These are phyloP conservation scores for Trametes polyzona DNA, from an alignment of 1,284 basidiomycete genomes.

Conservation along the genomic window DNA sequence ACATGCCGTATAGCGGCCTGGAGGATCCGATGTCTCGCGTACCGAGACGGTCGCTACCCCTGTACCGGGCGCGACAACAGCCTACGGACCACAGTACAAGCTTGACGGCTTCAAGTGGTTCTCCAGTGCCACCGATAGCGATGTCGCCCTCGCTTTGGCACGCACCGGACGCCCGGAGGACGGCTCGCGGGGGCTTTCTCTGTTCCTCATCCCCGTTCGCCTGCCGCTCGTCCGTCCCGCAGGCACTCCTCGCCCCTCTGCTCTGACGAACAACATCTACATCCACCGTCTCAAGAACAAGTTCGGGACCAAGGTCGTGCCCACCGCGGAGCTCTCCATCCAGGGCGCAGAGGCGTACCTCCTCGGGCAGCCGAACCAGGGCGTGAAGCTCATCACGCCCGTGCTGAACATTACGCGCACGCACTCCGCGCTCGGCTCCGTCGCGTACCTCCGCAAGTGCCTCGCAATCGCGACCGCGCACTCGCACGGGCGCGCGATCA, in stretches of 20 bases:
- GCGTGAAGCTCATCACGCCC: conserved; percentile 70
- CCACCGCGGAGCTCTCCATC: conserved; percentile 78
- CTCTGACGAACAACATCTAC: conserved; percentile 69
- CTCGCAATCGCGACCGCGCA: conserved; percentile 68
- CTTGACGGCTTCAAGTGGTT: conserved; percentile 85
- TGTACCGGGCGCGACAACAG: conserved; percentile 34
- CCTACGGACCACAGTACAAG: conserved; percentile 55
- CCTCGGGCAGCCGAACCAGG: conserved; percentile 64
- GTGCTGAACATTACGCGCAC: conserved; percentile 80
- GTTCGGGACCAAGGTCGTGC: conserved; percentile 76
- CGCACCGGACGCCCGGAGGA: conserved; percentile 57
- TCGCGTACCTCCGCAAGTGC: conserved; percentile 64
- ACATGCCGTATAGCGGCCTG: conserved; percentile 54
- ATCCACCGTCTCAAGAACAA: conserved; percentile 82
- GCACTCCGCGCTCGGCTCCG: conserved; percentile 64
- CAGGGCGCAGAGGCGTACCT: conserved; percentile 66
- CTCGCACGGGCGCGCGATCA: conserved; percentile 58
- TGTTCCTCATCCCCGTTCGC: conserved; percentile 72
- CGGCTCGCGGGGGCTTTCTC: conserved; percentile 68
- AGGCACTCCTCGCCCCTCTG: conserved; percentile 43
- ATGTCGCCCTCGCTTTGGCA: conserved; percentile 73
- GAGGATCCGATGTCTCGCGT: conserved; percentile 77
- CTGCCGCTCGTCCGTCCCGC: conserved; percentile 51
- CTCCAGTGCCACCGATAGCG: conserved; percentile 79
- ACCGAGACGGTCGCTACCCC: conserved; percentile 70